Percentiles rank a stretch among this genome's conserved stretches.
Conservation (phyloP, 2,329 filamentous ascomycete species). For the Sclerotinia nivalis region DNA sequence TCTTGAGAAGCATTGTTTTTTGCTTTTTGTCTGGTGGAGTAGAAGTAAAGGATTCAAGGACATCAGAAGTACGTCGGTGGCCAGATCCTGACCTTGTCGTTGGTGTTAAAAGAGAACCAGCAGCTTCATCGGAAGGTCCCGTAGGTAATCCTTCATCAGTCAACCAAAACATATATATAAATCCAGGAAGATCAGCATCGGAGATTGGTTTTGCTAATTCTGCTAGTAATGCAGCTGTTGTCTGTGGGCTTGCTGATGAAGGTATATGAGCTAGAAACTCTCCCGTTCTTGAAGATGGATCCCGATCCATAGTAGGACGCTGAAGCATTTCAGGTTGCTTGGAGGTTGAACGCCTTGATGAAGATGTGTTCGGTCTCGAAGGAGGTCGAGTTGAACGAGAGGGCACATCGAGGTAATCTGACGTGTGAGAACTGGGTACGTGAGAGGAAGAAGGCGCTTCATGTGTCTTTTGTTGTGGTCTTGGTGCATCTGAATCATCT, state of each 20-base stretch:
- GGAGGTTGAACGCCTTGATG: conserved; percentile 18
- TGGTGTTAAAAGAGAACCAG: conserved; percentile 59
- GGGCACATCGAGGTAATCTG: conserved; percentile 22
- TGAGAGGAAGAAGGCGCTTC: conserved; percentile 26
- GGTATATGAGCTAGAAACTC: conserved; percentile 70
- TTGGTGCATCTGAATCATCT: conserved; percentile 34
- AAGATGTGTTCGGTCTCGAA: conserved; percentile 25
- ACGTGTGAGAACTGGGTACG: conserved; percentile 20
- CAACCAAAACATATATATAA: conserved; percentile 99
- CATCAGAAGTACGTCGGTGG: conserved; percentile 54
- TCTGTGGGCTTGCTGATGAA: conserved; percentile 62
- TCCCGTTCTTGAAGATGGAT: conserved; percentile 42
- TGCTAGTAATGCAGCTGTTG: conserved; percentile 67
- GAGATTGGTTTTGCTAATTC: conserved; percentile 79
- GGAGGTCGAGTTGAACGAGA: conserved; percentile 6
- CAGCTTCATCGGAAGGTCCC: conserved; percentile 58
- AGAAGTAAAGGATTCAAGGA: conserved; percentile 53
- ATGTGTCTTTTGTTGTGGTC: conserved; percentile 31
- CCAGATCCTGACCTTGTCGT: conserved; percentile 44
- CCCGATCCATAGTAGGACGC: conserved; percentile 35
- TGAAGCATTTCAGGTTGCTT: conserved; percentile 26
- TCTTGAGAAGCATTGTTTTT: conserved; percentile 68
- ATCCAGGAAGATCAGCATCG: conserved; percentile 75
- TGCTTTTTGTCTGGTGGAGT: conserved; percentile 37
- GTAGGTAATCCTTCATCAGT: conserved; percentile 64